phyloP scores from a whole-genome alignment of 2,329 filamentous ascomycete species.

The Talaromyces sp. region DNA sequence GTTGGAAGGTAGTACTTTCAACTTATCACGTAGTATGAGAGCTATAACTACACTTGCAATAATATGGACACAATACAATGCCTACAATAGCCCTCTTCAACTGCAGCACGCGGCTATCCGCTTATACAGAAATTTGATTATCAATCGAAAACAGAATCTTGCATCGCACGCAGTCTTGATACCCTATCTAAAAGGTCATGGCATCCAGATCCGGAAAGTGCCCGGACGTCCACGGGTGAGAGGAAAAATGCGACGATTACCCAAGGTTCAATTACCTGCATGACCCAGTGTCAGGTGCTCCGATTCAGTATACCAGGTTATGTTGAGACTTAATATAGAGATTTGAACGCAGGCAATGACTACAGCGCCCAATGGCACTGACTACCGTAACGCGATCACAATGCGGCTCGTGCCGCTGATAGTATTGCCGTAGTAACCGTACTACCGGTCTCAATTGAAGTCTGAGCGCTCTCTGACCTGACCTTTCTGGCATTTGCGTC shows the following conservation, averaged over 20 bases:
- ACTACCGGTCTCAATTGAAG: background rate
- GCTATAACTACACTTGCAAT: background rate
- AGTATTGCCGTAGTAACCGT: background rate
- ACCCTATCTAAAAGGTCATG: background rate
- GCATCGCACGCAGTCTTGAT: too few relatives aligned
- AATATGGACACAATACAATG: background rate
- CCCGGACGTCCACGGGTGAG: background rate
- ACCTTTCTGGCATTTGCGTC: background rate
- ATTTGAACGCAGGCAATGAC: background rate
- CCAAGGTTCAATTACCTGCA: background rate
- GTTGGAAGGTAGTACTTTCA: too few relatives aligned
- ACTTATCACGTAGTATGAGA: background rate
- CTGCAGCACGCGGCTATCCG: background rate
- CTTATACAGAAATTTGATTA: background rate
- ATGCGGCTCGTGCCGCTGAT: background rate
- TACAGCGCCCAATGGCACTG: background rate
- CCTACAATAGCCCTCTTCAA: conserved; percentile 2
- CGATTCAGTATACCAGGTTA: background rate
- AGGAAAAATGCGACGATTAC: background rate
- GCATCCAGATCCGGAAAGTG: background rate
- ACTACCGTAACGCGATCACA: background rate
- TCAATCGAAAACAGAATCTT: background rate
- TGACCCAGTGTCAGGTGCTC: background rate
- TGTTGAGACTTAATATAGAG: too few relatives aligned
- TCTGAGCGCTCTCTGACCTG: background rate